Base-by-base conservation (phyloP, 495 filamentous ascomycete species). In the Sabuloglossum arenarium region DNA sequence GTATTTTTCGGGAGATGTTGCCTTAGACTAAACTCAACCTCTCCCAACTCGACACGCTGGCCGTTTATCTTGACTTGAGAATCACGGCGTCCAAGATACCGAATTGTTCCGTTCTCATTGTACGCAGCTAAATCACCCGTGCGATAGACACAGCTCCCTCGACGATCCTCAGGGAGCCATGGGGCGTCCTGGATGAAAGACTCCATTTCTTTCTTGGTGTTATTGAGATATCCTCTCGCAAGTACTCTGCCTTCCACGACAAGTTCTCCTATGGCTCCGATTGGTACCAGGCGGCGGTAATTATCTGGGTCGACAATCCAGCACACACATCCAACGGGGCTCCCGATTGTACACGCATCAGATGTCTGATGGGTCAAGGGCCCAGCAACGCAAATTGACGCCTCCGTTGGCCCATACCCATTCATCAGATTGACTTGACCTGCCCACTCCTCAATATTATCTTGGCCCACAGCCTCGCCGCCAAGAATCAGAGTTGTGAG, bases 401-500 rank as follows among this genome's bases (percentile, higher is more conserved):
- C 8, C 60, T 82, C 80, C 0, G 73, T 75, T 21, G 70, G 70
- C 2, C 70, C 70, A 37, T 71, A 72, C 1, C 58, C 63, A 49
- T 71, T 70, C 56, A 70, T 56, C 8, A 66, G 30, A 42, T 59
- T 58, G 31, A 63, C 64, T 25, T 51, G 43, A 12, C 55, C 62
- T 14, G 59, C 60, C 70, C 70, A 72, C 27, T 47, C 46, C 19
- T 59, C 57, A 8, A 59, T 55, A 6, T 66, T 58, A 16, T 65
- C 49, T 0, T 50, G 24, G 3, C 49, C 27, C 50, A 69, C 56
- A 11, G 62, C 56, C 57, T 70, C 72, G 0, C 76, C 76, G 10
- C 63, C 65, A 6, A 78, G 56, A 0, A 61, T 66, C 9, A 78
- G 60, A 0, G 62, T 67, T 25, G 68, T 59, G 19, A 78, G 53